Conservation (phyloP, 257 asterid genomes). For the Petunia axillaris region DNA sequence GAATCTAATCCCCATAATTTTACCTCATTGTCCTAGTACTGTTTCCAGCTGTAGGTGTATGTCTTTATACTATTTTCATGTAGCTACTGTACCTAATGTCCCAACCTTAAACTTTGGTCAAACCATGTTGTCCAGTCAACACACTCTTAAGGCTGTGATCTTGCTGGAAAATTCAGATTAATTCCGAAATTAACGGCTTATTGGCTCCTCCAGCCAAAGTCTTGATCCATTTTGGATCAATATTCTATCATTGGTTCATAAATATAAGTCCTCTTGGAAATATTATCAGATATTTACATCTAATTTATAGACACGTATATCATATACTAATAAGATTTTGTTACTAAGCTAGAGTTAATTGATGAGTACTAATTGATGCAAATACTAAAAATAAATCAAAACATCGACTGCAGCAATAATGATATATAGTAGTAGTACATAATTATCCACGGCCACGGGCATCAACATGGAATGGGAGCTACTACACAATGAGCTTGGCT, state of each 20-base stretch:
- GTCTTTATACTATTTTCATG: constrained; percentile 25
- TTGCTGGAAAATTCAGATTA: constrained; percentile 44
- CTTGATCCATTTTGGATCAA: constrained; percentile 29
- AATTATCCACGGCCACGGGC: too few species aligned
- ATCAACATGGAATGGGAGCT: too few species aligned
- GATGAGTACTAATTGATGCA: too few species aligned
- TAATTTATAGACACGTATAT: too few species aligned
- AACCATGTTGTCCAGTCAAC: constrained; percentile 37
- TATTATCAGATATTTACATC: too few species aligned
- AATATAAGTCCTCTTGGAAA: neutral
- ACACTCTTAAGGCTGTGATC: constrained; percentile 38
- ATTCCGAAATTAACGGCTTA: constrained; percentile 33
- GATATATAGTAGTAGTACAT: too few species aligned
- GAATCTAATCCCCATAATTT: constrained; percentile 61
- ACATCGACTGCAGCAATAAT: too few species aligned
- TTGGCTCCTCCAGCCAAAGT: constrained; percentile 13
- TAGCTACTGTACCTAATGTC: neutral
- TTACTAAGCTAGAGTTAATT: too few species aligned
- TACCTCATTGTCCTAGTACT: constrained; percentile 64
- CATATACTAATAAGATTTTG: too few species aligned
- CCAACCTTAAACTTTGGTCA: constrained; percentile 28
- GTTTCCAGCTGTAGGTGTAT: constrained; percentile 54
- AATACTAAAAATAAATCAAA: too few species aligned
- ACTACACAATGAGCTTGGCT: neutral
- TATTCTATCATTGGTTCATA: neutral